Percentiles rank a stretch among this genome's conserved stretches.
phyloP scores from a whole-genome alignment of 176 grass and related monocot species.

The Eremochloa ophiuroides region DNA sequence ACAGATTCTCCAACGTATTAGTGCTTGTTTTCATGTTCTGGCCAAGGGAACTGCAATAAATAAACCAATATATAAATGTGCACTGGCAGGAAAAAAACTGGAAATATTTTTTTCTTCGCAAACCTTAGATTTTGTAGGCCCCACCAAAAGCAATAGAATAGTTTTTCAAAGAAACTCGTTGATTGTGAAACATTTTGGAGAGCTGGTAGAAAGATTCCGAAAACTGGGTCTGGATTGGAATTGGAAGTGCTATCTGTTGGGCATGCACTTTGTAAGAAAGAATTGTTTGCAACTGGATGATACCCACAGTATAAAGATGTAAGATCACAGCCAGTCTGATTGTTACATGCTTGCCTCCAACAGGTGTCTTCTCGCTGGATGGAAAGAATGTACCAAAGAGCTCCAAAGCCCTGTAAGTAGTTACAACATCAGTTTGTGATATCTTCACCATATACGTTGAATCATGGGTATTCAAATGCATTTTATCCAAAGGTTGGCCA shows the following conservation, averaged over 20 bases:
- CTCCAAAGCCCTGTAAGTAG: slow-evolving; percentile 72
- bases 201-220: slow-evolving; percentile 71
- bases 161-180: slow-evolving; percentile 78
- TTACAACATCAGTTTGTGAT: slow-evolving; percentile 24
- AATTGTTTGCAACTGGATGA: slow-evolving; percentile 22
- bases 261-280: slow-evolving; percentile 38
- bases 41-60: slow-evolving; percentile 85
- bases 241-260: slow-evolving; percentile 2
- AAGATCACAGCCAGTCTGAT: slow-evolving; percentile 5
- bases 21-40: slow-evolving; percentile 90
- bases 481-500: neutral
- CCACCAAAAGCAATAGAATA: slow-evolving; percentile 99
- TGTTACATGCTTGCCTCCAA: slow-evolving; percentile 61
- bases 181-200: slow-evolving; percentile 59
- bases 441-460: neutral
- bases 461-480: neutral
- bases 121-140: slow-evolving; percentile 94
- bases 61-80: slow-evolving; percentile 15
- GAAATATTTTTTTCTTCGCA: slow-evolving; percentile 1
- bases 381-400: slow-evolving; percentile 89
- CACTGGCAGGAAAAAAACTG: neutral
- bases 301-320: slow-evolving; percentile 59
- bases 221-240: slow-evolving; percentile 31
- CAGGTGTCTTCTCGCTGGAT: slow-evolving; percentile 69
- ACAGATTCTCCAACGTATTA: slow-evolving; percentile 71